These are phyloP conservation scores for Melanomma pulvis-pyrius DNA, from an alignment of 495 filamentous ascomycete genomes.

Conservation along the genomic window DNA sequence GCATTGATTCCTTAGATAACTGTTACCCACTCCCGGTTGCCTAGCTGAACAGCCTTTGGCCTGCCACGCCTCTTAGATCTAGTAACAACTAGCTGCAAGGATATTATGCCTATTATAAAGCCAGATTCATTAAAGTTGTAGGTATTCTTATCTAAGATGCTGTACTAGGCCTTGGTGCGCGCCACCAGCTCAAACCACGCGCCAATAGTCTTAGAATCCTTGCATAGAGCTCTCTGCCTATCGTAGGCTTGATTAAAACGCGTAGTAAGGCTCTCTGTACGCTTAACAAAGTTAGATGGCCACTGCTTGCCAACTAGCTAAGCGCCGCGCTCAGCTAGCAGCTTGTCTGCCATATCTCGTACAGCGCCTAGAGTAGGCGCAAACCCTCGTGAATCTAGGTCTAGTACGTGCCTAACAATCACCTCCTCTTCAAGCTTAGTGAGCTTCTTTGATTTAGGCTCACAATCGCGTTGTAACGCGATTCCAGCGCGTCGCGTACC, in stretches of 20 bases:
- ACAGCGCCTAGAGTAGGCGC: conserved; percentile 13
- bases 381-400: conserved; percentile 29
- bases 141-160: conserved; percentile 48
- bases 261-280: conserved; percentile 41
- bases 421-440: no score
- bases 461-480: no score
- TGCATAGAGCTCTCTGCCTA: conserved; percentile 45
- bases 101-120: conserved; percentile 45
- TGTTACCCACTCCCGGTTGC: conserved; percentile 49
- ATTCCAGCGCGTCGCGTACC: no score
- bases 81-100: conserved; percentile 13
- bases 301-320: conserved; percentile 20
- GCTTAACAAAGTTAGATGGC: conserved; percentile 37
- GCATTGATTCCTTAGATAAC: conserved; percentile 44
- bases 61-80: conserved; percentile 29
- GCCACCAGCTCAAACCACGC: conserved; percentile 46
- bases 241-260: conserved; percentile 43
- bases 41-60: conserved; percentile 40
- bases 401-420: no score
- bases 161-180: conserved; percentile 44
- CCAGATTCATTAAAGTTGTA: conserved; percentile 54
- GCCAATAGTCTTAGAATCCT: conserved; percentile 45
- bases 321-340: conserved; percentile 27
- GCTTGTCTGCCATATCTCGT: conserved; percentile 30
- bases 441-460: no score